A percentile compares a stretch with the other conserved stretches of the same genome.
Evolutionary conservation across 768 basidiomycete genomes (phyloP).

Genomic region (Fistulinella prunicolor): DNA sequence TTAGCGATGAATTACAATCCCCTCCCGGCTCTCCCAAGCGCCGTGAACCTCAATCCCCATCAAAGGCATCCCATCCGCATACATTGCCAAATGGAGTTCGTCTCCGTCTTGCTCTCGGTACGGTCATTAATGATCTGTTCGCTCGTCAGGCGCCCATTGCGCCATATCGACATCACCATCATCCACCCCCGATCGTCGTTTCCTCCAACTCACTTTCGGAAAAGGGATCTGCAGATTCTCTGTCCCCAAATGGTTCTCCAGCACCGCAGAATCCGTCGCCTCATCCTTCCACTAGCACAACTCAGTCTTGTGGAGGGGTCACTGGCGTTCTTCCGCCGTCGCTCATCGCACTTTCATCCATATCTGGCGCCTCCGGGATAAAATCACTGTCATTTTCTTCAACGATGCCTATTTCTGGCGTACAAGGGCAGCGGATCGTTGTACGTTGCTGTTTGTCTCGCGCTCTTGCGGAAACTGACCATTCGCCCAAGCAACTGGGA

Average conservation of each 20-base stretch:
- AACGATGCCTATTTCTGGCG: neutral
- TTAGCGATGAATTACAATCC: constrained; percentile 51
- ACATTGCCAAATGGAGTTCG: constrained; percentile 79
- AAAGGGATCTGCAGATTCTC: constrained; percentile 14
- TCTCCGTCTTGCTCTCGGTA: constrained; percentile 68
- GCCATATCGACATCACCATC: constrained; percentile 34
- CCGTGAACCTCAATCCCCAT: constrained; percentile 14
- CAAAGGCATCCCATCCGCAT: constrained; percentile 49
- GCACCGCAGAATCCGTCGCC: constrained; percentile 20
- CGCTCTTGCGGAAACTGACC: neutral
- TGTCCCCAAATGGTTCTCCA: constrained; percentile 23
- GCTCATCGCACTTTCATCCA: constrained; percentile 27
- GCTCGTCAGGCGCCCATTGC: constrained; percentile 58
- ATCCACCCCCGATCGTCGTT: constrained; percentile 35
- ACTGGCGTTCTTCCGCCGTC: constrained; percentile 29
- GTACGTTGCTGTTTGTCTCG: constrained; percentile 9
- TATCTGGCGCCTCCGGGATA: constrained; percentile 20
- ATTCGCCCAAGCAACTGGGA: constrained; percentile 8
- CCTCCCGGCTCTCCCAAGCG: constrained; percentile 51
- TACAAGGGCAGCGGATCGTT: constrained; percentile 8
- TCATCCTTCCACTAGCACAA: constrained; percentile 22
- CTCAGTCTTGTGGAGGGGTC: constrained; percentile 14
- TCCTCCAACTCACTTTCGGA: constrained; percentile 26
- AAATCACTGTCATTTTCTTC: constrained; percentile 9
- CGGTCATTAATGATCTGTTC: constrained; percentile 80